Base-by-base conservation (phyloP, 148 eudicot genomes). In the Vaccinium vitisidaea region DNA sequence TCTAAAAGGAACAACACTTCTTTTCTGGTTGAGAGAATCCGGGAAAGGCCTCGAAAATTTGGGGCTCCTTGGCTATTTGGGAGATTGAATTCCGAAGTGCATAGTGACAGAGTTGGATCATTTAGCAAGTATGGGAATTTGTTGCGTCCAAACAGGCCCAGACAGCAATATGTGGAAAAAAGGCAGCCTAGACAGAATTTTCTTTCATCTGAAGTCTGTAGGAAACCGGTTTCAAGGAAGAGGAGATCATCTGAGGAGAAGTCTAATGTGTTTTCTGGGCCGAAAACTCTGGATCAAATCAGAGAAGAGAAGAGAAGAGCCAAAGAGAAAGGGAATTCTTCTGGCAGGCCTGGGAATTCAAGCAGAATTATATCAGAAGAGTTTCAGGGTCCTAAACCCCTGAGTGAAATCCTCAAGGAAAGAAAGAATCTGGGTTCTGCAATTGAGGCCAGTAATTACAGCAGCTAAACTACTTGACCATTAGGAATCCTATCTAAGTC, bases 321-420 rank as follows among this genome's bases (percentile, higher is more conserved):
- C 18, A 39, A 56, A 52, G 84, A 58, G 46, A 75, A 79, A 56
- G 82, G 63, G 6, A 65, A 83, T 83, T 82, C 53, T 39, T 80
- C 55, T 43, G 56, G 85, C 55, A 77, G 61, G 55, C 52, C 11
- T 15, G 75, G 84, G 39, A 80, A 61, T 75, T 75, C 76, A 19
- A 84, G 70, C 65, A 77, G 77, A 73, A 48, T 49, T 79, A 63
- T 53, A 32, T 52, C 77, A 6, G 86, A 83, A 80, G 83, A 85
- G 83, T 91, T 91, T 79, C 85, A 89, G 85, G 90, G 88, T 83
- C 93, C 93, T n/a, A 91, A 88, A 83, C 86, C 90, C 43, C 80
- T 91, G 81, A 84, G 86, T 84, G 91, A 89, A 83, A 87, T 89
- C 86, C 90, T 88, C 49, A 77, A 88, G 84, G 85, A 88, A 59